These are phyloP conservation scores for Achaetomiella virescens DNA, from an alignment of 495 filamentous ascomycete genomes.

Conservation along the genomic window DNA sequence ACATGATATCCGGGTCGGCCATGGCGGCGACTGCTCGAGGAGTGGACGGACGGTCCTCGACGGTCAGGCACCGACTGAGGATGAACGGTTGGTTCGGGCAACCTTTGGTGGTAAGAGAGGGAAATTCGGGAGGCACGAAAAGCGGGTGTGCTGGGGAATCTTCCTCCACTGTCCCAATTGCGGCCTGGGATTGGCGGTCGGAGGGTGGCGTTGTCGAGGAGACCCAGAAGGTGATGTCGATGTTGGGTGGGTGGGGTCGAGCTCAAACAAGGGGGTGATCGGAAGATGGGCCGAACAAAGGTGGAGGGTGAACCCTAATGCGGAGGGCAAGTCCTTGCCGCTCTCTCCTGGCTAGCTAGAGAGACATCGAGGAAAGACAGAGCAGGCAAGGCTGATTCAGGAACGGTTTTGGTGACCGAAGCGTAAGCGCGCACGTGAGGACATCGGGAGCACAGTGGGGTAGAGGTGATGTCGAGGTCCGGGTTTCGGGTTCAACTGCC, in stretches of 20 bases:
- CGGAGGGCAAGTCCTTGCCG: neutral
- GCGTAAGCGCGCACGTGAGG: too few relatives aligned
- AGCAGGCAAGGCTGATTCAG: too few relatives aligned
- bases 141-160: neutral
- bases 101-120: neutral
- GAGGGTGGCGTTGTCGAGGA: slow-evolving; percentile 16
- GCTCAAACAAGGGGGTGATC: neutral
- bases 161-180: slow-evolving; percentile 9
- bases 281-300: slow-evolving; percentile 1
- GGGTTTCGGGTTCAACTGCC: too few relatives aligned
- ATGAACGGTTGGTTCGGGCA: neutral
- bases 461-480: too few relatives aligned
- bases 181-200: slow-evolving; percentile 9
- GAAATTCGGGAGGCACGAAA: neutral
- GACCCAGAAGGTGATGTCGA: slow-evolving; percentile 4
- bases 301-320: neutral
- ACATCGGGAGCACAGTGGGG: too few relatives aligned
- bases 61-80: neutral
- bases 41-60: neutral
- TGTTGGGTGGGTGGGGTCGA: slow-evolving; percentile 11
- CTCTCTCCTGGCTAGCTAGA: neutral
- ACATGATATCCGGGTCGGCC: slow-evolving; percentile 18
- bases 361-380: neutral
- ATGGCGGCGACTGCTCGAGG: slow-evolving; percentile 13
- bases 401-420: too few relatives aligned